Base-by-base conservation (phyloP, 1,284 basidiomycete genomes). In the Ustilago sp. region DNA sequence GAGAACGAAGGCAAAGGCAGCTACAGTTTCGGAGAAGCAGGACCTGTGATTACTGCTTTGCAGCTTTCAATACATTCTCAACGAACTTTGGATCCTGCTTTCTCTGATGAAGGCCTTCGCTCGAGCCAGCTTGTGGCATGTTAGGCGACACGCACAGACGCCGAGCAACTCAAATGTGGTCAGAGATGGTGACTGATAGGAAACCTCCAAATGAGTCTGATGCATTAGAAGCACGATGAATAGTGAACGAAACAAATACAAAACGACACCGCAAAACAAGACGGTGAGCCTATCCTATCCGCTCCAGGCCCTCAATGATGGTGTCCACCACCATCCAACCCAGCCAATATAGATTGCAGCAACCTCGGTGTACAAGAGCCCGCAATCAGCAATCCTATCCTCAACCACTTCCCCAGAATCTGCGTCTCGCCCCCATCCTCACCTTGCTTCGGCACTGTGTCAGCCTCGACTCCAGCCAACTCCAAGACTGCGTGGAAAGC, bases 401-500 rank as follows among this genome's bases (percentile, higher is more conserved):
- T 63, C 31, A 72, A 19, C 50, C 59, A 65, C 48, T 72, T 77
- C 34, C 74, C 74, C 35, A 77, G 13, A 28, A 75, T 66, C 57
- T 69, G 66, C 36, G 59, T 58, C 52, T 71, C 68, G 1, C 55
- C 53, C n/a, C 45, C 65, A 15, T 68, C 41, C 8, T 41, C 59
- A 3, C 50, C 12, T 1, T 54, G 47, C 23, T 65, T 52, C 0
- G 54, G 45, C n/a, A 71, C 43, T 0, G 58, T 63, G 47, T 78
- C 76, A 11, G 76, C 76, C 15, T 74, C 68, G 1, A 57, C 63
- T 2, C 76, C 74, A 2, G 83, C 77, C 19, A 82, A 69, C 48
- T 84, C 80, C 19, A 83, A 64, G 31, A 87, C 80, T 0, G 85
- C 84, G 41, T 86, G 85, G 2, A 95, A 95, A 0, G 95, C 94